Evolutionary conservation across 306 rosid species (phyloP).

Genomic region (Cucurbita moschata): DNA sequence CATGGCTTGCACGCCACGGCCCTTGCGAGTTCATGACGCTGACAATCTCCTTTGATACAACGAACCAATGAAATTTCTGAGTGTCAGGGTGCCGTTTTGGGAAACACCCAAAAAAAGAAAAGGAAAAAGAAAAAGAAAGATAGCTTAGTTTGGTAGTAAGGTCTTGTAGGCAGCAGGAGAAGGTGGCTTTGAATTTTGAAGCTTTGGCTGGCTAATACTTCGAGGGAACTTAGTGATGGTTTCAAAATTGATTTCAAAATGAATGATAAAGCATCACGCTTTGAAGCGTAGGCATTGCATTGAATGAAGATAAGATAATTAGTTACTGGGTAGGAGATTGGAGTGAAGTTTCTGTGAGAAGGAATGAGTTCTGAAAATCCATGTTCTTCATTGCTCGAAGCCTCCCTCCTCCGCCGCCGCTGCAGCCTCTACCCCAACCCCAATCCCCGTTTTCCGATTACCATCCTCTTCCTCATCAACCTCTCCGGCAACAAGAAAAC

Average conservation of each 20-base stretch:
- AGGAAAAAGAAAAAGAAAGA: not conserved
- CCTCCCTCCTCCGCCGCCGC: too few species aligned
- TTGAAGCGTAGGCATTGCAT: not conserved
- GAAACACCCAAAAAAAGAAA: not conserved
- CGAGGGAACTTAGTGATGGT: not conserved
- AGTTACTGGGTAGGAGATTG: too few species aligned
- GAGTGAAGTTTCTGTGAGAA: too few species aligned
- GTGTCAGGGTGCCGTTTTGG: not conserved
- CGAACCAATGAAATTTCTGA: not conserved
- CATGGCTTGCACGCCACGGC: conserved; percentile 4
- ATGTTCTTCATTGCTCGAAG: too few species aligned
- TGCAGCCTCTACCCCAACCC: too few species aligned
- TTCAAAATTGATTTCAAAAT: not conserved
- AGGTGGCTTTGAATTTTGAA: not conserved
- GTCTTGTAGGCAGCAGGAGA: too few species aligned
- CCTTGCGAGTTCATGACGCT: not conserved
- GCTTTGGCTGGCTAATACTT: not conserved
- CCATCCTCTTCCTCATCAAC: too few species aligned
- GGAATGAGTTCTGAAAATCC: too few species aligned
- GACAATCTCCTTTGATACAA: not conserved
- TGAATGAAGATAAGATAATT: not conserved
- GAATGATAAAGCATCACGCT: not conserved
- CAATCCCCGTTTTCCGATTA: too few species aligned
- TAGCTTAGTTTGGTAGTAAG: not conserved
- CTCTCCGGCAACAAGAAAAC: too few species aligned